These are phyloP conservation scores for Cenchrus purpureus DNA, from an alignment of 176 grass and related monocot genomes.

Conservation along the genomic window DNA sequence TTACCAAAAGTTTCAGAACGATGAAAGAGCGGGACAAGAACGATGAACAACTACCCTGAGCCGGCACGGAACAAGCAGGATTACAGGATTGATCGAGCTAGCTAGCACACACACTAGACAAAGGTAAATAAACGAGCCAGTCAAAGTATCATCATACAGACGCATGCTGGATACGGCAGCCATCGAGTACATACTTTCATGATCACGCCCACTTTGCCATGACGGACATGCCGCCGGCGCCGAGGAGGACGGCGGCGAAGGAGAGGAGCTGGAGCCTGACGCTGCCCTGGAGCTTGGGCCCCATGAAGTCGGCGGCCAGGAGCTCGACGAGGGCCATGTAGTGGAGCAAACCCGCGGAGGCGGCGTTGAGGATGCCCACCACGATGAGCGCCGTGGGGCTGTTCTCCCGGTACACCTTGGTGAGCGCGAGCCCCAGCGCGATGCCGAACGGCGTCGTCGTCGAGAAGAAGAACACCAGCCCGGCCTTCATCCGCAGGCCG, in stretches of 20 bases:
- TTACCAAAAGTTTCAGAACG: too few species aligned
- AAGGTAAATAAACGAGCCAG: too few species aligned
- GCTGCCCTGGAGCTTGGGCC: constrained; percentile 64
- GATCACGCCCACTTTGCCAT: constrained; percentile 77
- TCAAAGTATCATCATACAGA: too few species aligned
- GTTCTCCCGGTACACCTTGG: constrained; percentile 6
- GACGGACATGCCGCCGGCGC: constrained; percentile 72
- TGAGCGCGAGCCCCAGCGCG: constrained; percentile 18
- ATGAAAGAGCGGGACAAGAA: too few species aligned
- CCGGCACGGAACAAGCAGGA: too few species aligned
- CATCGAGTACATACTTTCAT: not conserved
- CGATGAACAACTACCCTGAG: too few species aligned
- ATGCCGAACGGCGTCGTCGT: constrained; percentile 17
- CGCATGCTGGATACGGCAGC: too few species aligned
- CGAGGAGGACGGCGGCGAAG: constrained; percentile 61
- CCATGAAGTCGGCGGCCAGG: constrained; percentile 69
- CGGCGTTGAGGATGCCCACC: constrained; percentile 52
- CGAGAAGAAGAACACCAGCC: constrained; percentile 13
- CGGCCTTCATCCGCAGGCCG: not conserved
- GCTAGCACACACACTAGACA: too few species aligned
- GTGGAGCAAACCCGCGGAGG: constrained; percentile 43
- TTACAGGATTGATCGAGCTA: too few species aligned
- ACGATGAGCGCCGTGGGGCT: constrained; percentile 12
- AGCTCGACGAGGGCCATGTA: constrained; percentile 62
- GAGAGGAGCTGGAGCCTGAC: constrained; percentile 61